Evolutionary conservation across 2,329 filamentous ascomycete genomes (phyloP).

Genomic region (Blastomyces percursus): DNA sequence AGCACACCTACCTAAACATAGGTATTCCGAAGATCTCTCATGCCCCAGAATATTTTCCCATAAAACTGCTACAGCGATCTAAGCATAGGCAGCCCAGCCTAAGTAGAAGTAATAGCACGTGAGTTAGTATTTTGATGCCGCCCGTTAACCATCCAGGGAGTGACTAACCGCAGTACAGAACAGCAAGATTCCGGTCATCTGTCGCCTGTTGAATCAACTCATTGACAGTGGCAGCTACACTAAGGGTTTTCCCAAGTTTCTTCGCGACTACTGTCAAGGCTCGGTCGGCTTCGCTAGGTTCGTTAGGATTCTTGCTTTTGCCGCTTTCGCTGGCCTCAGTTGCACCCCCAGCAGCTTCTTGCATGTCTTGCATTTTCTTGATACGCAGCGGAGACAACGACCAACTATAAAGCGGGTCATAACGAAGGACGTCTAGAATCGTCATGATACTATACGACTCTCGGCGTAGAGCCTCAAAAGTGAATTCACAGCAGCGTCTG

Average conservation of each 20-base stretch:
- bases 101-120: conserved; percentile 8
- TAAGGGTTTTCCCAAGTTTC: conserved; percentile 88
- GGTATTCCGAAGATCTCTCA: not conserved
- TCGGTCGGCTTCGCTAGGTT: conserved; percentile 73
- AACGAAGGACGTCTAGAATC: conserved; percentile 91
- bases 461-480: conserved; percentile 83
- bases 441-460: conserved; percentile 98
- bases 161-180: conserved; percentile 66
- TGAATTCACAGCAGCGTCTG: conserved; percentile 96
- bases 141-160: conserved; percentile 10
- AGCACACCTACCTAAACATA: not conserved
- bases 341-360: conserved; percentile 34
- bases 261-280: conserved; percentile 89
- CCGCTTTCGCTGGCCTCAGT: conserved; percentile 23
- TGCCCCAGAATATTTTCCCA: not conserved
- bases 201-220: conserved; percentile 93
- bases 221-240: conserved; percentile 89
- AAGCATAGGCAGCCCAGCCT: conserved; percentile 45
- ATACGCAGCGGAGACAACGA: conserved; percentile 63
- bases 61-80: conserved; percentile 1
- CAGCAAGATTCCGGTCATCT: conserved; percentile 82
- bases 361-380: conserved; percentile 53
- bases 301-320: conserved; percentile 38
- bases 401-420: conserved; percentile 95
- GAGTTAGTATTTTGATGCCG: not conserved